Conservation (phyloP, 441 rosid genomes). For the Flueggea neowawraea region DNA sequence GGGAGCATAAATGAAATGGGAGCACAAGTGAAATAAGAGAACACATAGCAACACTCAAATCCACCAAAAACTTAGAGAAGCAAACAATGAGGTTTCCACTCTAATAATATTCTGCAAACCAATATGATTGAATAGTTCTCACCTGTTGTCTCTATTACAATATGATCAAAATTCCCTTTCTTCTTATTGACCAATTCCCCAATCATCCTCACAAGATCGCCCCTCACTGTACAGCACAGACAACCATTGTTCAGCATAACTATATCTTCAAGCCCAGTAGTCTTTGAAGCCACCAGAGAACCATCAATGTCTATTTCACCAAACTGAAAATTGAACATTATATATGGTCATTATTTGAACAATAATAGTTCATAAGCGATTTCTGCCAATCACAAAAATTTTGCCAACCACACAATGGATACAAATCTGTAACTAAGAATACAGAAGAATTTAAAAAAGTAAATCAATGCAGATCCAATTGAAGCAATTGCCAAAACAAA, state of each 20-base stretch:
- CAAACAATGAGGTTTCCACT: too few relatives aligned
- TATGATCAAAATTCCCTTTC: constrained; percentile 89
- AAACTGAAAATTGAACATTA: constrained; percentile 40
- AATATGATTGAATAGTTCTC: not conserved
- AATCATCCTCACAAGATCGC: constrained; percentile 97
- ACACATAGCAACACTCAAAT: too few relatives aligned
- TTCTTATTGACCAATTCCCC: constrained; percentile 66
- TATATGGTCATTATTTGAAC: not conserved
- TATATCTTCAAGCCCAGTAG: constrained; percentile 87
- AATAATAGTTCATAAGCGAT: too few relatives aligned
- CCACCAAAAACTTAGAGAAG: too few relatives aligned
- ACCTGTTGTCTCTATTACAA: constrained; percentile 97
- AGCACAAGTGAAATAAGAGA: too few relatives aligned
- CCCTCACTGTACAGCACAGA: constrained; percentile 97
- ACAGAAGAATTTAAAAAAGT: too few relatives aligned
- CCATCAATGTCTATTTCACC: constrained; percentile 97
- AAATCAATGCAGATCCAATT: too few relatives aligned
- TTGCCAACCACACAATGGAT: too few relatives aligned
- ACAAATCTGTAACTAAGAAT: too few relatives aligned
- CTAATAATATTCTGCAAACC: too few relatives aligned
- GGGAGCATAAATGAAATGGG: too few relatives aligned
- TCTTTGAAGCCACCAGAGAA: constrained; percentile 85
- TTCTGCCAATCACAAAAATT: too few relatives aligned
- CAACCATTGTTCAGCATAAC: constrained; percentile 96
- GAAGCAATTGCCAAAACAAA: not conserved